Conservation (phyloP, 192 early-diverging fungal species). For the Coemansia sp. region DNA sequence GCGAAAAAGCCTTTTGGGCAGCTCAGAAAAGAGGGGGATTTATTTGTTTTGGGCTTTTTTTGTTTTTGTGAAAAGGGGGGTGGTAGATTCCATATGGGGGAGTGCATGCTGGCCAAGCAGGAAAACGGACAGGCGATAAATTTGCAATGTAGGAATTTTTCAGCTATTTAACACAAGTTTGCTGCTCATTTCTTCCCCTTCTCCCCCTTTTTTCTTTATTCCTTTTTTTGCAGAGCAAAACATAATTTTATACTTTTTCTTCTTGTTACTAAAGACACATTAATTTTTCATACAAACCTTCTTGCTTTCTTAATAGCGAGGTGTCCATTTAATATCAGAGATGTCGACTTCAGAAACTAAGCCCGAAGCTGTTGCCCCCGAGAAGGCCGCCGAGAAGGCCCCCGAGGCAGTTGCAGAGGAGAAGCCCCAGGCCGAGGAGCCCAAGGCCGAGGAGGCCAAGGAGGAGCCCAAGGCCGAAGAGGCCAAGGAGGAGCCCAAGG, state of each 20-base stretch:
- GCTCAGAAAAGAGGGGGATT: neutral
- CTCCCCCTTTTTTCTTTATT: conserved; percentile 16
- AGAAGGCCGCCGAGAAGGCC: neutral
- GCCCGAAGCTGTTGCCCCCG: conserved; percentile 1
- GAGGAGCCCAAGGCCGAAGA: conserved; percentile 3
- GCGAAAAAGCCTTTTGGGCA: conserved; percentile 1
- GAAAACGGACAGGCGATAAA: neutral
- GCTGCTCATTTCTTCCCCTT: conserved; percentile 5
- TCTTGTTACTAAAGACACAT: conserved; percentile 32
- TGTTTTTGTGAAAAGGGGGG: conserved; percentile 3
- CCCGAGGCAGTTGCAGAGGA: conserved; percentile 2
- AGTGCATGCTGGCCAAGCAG: conserved; percentile 13
- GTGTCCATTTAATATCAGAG: conserved; percentile 12
- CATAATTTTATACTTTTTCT: conserved; percentile 42
- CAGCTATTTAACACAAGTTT: conserved; percentile 29
- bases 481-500: conserved; percentile 8
- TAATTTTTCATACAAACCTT: conserved; percentile 3
- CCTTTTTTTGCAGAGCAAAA: conserved; percentile 47
- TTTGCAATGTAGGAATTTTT: conserved; percentile 1
- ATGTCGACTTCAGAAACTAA: conserved; percentile 16
- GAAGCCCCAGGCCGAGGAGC: conserved; percentile 5
- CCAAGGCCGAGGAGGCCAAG: conserved; percentile 14
- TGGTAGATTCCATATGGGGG: conserved; percentile 6
- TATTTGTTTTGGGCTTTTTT: conserved; percentile 12
- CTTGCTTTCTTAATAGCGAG: neutral